Base-by-base conservation (phyloP, 2,329 filamentous ascomycete species). In the Fusarium ambrosium region DNA sequence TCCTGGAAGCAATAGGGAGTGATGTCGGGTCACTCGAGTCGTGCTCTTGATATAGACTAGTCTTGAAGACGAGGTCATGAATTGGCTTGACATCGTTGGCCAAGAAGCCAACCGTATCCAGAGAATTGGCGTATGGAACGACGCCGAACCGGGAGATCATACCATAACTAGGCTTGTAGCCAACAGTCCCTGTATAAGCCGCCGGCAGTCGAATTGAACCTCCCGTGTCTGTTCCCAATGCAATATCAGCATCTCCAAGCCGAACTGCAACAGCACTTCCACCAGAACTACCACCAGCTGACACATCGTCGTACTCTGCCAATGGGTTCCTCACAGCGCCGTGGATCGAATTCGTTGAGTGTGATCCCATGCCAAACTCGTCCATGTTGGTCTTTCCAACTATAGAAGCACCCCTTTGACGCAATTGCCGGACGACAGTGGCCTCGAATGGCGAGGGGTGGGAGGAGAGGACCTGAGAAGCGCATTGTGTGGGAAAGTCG, bases 351-450 rank as follows among this genome's bases (percentile, higher is more conserved):
- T 92, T 91, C 62, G 85, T 85, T 2, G 94, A 95, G 77, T 98
- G 92, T 10, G 95, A 97, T 3, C 95, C 95, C 95, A 98, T 98
- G 32, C 95, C 95, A 81, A 98, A 98, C 81, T 97, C 97, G 84
- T 98, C 97, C 87, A 98, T 91, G 81, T 97, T 98, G 3, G 95
- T 95, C 83, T 98, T 98, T 8, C 93, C 93, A 2, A 92, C 87
- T 2, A 96, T 82, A 7, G 88, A 82, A 7, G 90, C 91, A 48
- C 92, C 93, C 6, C 89, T 87, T 32, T 85, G 81, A 66, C 89
- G 88, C 37, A 98, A 87, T 77, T 92, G 89, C 62, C 87, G 85
- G 37, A 97, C 91, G 20, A 98, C 92, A 10, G 94, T 96, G 20
- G 96, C 95, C 80, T 95, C 91, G 82, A 93, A 96, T 5, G 95